Evolutionary conservation across 2,329 filamentous ascomycete genomes (phyloP).

Genomic region (Botrytis cinerea): DNA sequence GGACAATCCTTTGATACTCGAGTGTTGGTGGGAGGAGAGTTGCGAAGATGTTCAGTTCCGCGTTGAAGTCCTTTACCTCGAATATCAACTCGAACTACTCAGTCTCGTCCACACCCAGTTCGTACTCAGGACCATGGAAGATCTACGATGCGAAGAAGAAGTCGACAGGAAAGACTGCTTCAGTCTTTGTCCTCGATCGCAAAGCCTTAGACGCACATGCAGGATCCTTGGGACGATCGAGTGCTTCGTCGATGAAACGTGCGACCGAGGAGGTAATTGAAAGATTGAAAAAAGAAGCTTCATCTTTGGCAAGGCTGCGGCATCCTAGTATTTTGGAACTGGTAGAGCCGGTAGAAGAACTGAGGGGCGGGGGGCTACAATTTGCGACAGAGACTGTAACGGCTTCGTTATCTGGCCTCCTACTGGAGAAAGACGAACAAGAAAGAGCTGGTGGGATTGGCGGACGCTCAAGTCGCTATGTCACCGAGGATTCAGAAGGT

Average conservation of each 20-base stretch:
- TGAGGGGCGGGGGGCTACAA: constrained; percentile 84
- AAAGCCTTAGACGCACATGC: constrained; percentile 76
- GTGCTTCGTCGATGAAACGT: constrained; percentile 71
- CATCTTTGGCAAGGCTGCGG: constrained; percentile 80
- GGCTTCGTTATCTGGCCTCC: constrained; percentile 76
- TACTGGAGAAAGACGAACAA: constrained; percentile 88
- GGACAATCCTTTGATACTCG: constrained; percentile 3
- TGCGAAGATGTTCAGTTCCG: constrained; percentile 52
- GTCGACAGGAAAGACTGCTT: constrained; percentile 83
- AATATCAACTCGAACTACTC: constrained; percentile 94
- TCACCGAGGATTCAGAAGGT: constrained; percentile 77
- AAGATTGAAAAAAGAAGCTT: constrained; percentile 86
- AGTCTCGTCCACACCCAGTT: constrained; percentile 72
- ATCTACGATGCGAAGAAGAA: constrained; percentile 98
- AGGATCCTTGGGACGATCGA: constrained; percentile 61
- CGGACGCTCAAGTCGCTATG: constrained; percentile 74
- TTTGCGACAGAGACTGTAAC: constrained; percentile 94
- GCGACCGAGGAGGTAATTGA: constrained; percentile 89
- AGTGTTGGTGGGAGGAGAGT: constrained; percentile 25
- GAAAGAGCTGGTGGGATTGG: constrained; percentile 69
- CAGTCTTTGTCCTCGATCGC: constrained; percentile 92
- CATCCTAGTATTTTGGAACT: constrained; percentile 93
- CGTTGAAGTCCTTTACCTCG: constrained; percentile 88
- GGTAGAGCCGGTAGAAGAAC: constrained; percentile 94
- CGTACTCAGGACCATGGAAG: constrained; percentile 89